Conservation (phyloP, 2,329 filamentous ascomycete species). For the Fusarium zealandicum region DNA sequence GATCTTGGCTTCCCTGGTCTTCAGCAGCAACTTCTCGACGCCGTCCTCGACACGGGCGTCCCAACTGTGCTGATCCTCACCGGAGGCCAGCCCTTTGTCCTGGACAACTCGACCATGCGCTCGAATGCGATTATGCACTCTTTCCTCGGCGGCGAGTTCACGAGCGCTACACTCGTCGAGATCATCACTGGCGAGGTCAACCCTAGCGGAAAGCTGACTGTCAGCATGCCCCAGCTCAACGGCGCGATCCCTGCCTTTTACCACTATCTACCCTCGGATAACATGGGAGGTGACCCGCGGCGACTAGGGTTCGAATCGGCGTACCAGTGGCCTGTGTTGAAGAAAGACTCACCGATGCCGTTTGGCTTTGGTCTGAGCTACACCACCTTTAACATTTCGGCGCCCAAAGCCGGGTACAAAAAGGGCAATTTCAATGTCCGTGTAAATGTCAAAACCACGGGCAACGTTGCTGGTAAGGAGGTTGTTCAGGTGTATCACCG, state of each 20-base stretch:
- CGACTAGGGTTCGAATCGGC: conserved; percentile 58
- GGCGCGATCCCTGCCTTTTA: conserved; percentile 68
- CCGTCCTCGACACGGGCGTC: conserved; percentile 42
- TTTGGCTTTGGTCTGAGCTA: conserved; percentile 70
- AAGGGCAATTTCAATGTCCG: conserved; percentile 56
- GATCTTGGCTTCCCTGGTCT: conserved; percentile 44
- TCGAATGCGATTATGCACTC: conserved; percentile 67
- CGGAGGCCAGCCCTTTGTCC: conserved; percentile 44
- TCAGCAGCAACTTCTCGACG: conserved; percentile 47
- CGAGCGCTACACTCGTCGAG: conserved; percentile 67
- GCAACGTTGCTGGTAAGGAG: conserved; percentile 56
- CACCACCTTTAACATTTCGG: conserved; percentile 65
- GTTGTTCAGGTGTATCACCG: conserved; percentile 61
- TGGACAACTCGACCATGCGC: conserved; percentile 40
- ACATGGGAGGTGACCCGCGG: conserved; percentile 64
- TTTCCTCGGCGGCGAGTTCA: conserved; percentile 70
- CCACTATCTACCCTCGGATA: conserved; percentile 68
- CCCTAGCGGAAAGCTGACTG: conserved; percentile 52
- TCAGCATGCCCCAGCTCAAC: conserved; percentile 57
- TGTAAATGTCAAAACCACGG: conserved; percentile 64
- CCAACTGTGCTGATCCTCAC: conserved; percentile 43
- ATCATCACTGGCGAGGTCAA: conserved; percentile 69
- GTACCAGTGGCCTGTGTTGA: conserved; percentile 49
- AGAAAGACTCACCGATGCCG: conserved; percentile 46
- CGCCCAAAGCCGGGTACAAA: conserved; percentile 14